Percentiles rank a stretch among this genome's conserved stretches.
These are phyloP conservation scores for Scleroderma bovista DNA, from an alignment of 768 basidiomycete species.

Conservation along the genomic window DNA sequence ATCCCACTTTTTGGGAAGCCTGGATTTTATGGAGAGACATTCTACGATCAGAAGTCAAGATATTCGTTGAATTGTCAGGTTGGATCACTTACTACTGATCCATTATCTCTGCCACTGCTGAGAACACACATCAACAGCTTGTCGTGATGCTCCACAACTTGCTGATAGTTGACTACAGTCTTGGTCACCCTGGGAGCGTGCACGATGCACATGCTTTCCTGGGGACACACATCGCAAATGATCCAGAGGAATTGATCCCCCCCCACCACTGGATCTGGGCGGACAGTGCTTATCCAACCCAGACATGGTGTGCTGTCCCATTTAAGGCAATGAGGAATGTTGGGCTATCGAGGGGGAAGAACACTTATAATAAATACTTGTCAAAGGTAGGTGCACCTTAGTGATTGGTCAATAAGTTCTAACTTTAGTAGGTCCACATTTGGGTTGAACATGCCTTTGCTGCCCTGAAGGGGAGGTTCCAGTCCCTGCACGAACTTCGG, in stretches of 20 bases:
- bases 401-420: background rate
- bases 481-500: constrained; percentile 1
- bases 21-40: background rate
- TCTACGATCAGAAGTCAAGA: constrained; percentile 1
- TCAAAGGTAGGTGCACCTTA: background rate
- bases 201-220: constrained; percentile 13
- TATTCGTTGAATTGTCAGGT: constrained; percentile 6
- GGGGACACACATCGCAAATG: too few species aligned
- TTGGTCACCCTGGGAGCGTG: constrained; percentile 22
- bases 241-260: too few species aligned
- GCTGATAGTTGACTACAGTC: constrained; percentile 22
- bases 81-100: too few species aligned
- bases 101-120: too few species aligned
- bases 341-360: background rate
- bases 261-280: background rate
- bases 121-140: constrained; percentile 8
- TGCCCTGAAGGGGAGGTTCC: constrained; percentile 1
- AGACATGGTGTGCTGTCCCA: background rate
- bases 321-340: background rate
- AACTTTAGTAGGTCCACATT: background rate
- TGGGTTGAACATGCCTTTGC: constrained; percentile 3
- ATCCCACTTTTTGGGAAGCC: background rate
- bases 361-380: background rate
- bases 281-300: background rate
- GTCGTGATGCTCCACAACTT: constrained; percentile 22